Conservation (phyloP, 2,329 filamentous ascomycete genomes). For the Fulvia fulva region DNA sequence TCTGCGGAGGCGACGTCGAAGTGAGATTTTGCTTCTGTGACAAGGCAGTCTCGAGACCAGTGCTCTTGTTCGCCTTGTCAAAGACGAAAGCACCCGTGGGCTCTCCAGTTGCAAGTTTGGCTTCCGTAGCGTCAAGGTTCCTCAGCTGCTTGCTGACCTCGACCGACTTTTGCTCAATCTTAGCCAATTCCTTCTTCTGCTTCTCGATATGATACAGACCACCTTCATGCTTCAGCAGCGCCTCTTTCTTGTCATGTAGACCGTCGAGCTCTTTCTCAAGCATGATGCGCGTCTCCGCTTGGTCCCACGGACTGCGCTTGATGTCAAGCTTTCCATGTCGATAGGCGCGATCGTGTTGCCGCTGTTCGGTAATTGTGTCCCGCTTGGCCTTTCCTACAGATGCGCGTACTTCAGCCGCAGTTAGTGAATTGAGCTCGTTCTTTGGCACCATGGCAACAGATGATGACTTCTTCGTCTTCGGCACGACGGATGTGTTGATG, state of each 20-base stretch:
- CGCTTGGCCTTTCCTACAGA: slow-evolving; percentile 37
- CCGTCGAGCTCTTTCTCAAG: slow-evolving; percentile 17
- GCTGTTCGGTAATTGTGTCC: background rate
- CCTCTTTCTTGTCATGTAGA: slow-evolving; percentile 11
- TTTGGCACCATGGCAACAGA: slow-evolving; percentile 34
- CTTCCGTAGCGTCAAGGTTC: slow-evolving; percentile 3
- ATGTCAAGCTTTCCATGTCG: slow-evolving; percentile 17
- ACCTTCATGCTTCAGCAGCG: slow-evolving; percentile 15
- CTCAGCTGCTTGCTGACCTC: background rate
- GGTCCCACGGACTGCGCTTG: slow-evolving; percentile 22
- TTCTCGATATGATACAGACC: slow-evolving; percentile 21
- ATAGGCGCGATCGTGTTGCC: slow-evolving; percentile 5
- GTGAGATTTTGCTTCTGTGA: background rate
- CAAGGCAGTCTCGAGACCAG: background rate
- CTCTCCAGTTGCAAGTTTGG: background rate
- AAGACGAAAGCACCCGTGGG: background rate
- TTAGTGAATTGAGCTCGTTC: slow-evolving; percentile 41
- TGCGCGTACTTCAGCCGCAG: slow-evolving; percentile 40
- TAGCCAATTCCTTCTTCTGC: slow-evolving; percentile 30
- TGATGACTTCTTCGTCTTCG: slow-evolving; percentile 15
- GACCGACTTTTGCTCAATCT: slow-evolving; percentile 6
- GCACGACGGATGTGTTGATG: slow-evolving; percentile 22
- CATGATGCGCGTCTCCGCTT: slow-evolving; percentile 20
- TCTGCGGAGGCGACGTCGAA: no score
- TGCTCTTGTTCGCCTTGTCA: background rate